Conservation (phyloP, 345 rosid species). For the Crucihimalaya himalaica region DNA sequence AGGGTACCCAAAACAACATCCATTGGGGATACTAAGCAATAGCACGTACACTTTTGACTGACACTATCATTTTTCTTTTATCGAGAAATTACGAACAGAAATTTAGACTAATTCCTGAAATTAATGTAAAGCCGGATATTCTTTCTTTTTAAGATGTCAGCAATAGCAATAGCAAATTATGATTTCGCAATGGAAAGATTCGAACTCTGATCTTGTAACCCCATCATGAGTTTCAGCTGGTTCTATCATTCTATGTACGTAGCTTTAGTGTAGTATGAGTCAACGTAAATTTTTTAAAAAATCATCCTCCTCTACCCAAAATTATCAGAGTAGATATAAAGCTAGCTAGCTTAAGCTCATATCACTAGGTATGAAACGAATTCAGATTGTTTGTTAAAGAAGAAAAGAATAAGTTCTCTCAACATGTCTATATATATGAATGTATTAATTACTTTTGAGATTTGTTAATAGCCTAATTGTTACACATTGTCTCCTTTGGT, state of each 20-base stretch:
- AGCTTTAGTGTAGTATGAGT: background rate
- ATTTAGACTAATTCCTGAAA: background rate
- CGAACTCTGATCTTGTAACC: too few species aligned
- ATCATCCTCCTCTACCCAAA: background rate
- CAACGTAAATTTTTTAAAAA: background rate
- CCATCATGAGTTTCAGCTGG: background rate
- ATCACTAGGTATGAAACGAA: conserved; percentile 21
- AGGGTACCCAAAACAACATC: background rate
- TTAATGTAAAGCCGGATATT: background rate
- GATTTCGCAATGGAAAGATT: background rate
- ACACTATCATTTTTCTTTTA: background rate
- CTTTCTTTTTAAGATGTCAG: background rate
- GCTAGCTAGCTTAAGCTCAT: background rate
- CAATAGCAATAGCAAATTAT: background rate
- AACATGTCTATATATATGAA: conserved; percentile 22
- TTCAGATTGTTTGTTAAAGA: conserved; percentile 29
- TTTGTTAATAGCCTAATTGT: conserved; percentile 29
- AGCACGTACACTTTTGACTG: too few species aligned
- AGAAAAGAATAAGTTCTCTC: conserved; percentile 15
- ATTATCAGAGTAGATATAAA: background rate
- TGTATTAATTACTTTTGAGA: conserved; percentile 12
- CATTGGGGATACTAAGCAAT: too few species aligned
- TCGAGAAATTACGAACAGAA: background rate
- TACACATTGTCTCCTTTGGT: conserved; percentile 32
- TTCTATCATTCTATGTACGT: background rate